Base-by-base conservation (phyloP, 2,329 filamentous ascomycete species). In the Hypoxylon sp. region DNA sequence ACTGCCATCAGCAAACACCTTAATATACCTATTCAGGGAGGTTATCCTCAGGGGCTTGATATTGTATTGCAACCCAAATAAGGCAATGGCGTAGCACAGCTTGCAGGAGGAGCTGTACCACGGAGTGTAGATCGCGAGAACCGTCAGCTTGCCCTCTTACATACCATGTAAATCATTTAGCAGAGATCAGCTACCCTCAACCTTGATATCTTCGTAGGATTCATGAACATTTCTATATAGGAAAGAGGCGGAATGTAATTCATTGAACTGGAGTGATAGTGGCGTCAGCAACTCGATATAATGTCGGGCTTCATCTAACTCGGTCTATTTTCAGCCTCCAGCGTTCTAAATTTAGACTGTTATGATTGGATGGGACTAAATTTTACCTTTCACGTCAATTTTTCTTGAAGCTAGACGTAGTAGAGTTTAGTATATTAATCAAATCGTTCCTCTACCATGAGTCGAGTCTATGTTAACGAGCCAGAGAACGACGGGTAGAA, bases 231-330 rank as follows among this genome's bases (percentile, higher is more conserved):
- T 57, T 45, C 34, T 19, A 51, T 66, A 10, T 50, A 58, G 57
- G 67, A 57, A 66, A 62, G 52, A 57, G 45, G 32, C 3, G 23
- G 52, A 19, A 19, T 41, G 21, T 6, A 52, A 25, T 59, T 43
- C 28, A 49, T 53, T 21, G 17, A 56, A n/a, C 14, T 58, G 36
- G 50, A 34, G 38, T 41, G 48, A 23, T 32, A 48, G 57, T 69
- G 67, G 64, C 67, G 64, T 62, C 64, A 69, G 64, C 58, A 67
- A 23, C 51, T 59, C 25, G 41, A 58, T 50, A 38, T 36, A 49
- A 46, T 32, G 23, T 38, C 25, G 6, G 32, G 34, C 23, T 45
- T 46, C 48, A 58, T 57, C 41, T 14, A 61, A 38, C 34, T 52
- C 38, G 25, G 21, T 36, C 51, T 59, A 60, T 55, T 38, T 60